Evolutionary conservation across 352 stramenopile species (phyloP).

Genomic region (Globisporangium recalcitrans): DNA sequence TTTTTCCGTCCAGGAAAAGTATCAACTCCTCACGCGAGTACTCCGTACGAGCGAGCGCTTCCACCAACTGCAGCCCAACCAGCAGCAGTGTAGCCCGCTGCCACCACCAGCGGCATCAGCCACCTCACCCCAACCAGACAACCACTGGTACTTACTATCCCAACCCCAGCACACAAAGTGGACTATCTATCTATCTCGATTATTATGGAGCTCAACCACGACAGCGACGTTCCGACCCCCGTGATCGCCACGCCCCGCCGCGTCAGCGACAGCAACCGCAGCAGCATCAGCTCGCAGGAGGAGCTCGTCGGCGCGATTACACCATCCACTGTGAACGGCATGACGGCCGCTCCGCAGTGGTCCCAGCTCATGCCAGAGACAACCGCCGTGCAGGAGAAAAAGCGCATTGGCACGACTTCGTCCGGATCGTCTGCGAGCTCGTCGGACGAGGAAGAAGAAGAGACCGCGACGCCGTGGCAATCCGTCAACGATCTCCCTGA

Average conservation of each 20-base stretch:
- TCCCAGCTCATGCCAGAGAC: constrained; percentile 25
- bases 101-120: background rate
- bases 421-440: constrained; percentile 14
- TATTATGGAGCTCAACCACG: constrained; percentile 2
- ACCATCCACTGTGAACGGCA: constrained; percentile 23
- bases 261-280: background rate
- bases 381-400: constrained; percentile 13
- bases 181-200: background rate
- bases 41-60: background rate
- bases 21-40: constrained; percentile 15
- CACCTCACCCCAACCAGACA: background rate
- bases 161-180: background rate
- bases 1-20: constrained; percentile 23
- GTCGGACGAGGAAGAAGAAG: constrained; percentile 9
- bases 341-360: constrained; percentile 23
- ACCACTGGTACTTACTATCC: constrained; percentile 4
- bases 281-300: constrained; percentile 3
- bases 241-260: constrained; percentile 4
- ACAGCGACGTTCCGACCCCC: background rate
- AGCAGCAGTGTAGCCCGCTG: background rate
- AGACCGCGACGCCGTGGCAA: constrained; percentile 43
- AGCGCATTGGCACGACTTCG: constrained; percentile 21
- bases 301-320: constrained; percentile 12
- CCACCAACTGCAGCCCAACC: background rate
- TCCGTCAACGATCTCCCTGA: constrained; percentile 46